Base-by-base conservation (phyloP, 108 stramenopile species). In the Aurantiochytrium sp. region DNA sequence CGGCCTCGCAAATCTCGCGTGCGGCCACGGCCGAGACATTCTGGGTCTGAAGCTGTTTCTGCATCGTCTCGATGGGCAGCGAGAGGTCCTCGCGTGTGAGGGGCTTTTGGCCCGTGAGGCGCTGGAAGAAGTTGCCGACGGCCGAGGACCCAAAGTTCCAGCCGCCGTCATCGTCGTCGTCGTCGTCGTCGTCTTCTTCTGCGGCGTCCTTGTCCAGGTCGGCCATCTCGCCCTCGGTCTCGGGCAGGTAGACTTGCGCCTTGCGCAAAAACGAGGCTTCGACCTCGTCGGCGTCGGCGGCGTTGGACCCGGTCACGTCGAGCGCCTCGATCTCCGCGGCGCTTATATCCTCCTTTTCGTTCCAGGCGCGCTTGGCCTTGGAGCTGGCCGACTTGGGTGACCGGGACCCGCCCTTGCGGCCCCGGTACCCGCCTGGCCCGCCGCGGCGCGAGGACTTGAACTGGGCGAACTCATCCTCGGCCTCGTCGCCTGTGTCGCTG, bases 11-110 rank as follows among this genome's bases (percentile, higher is more conserved):
- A 81, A 93, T 88, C n/a, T 91, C 91, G 10, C 92, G 39, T 8
- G 92, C 98, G 68, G 97, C 94, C 27, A 95, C 95, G 15, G 88
- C 69, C 2, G 97, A 96, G 5, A 98, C 97, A 89, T 98, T 98
- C 87, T 97, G 96, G 41, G 91, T 90, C 42, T 96, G 93, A 22
- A 98, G 87, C 30, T 94, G 68, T 90, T 93, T 90, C 85, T 96
- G 90, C 93, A 98, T 95, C 68, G 95, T 93, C 50, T 93, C 89
- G 85, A 98, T 86, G n/a, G 94, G 94, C 22, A 90, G 90, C 31
- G 92, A 91, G 24, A 98, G 45, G 37, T 89, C 91, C 54, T 87
- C 69, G 39, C 34, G 59, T 17, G 85, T 85, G 27, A 93, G 88
- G 3, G 91, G 45, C 32, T 54, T n/a, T 3, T 34, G 24, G 30